Evolutionary conservation across 2,329 filamentous ascomycete species (phyloP).

Genomic region (Calonectria ilicicola): DNA sequence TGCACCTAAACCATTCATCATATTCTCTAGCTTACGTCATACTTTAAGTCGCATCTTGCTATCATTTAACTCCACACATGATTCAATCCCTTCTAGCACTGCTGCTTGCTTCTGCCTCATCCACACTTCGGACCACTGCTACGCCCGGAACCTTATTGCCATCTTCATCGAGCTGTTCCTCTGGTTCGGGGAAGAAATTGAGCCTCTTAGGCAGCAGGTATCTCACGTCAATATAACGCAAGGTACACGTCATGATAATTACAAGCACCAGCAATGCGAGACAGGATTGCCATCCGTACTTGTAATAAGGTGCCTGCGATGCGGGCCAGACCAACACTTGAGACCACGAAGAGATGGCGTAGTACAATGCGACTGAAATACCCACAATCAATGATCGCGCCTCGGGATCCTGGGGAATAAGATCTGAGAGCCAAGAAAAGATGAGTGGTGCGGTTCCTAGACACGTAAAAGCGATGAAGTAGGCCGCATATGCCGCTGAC

Average conservation of each 20-base stretch:
- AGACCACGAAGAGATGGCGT: constrained; percentile 23
- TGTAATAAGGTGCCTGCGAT: constrained; percentile 26
- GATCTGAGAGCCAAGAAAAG: constrained; percentile 36
- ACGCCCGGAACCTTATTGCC: background rate
- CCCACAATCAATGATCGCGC: constrained; percentile 21
- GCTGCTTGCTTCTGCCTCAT: background rate
- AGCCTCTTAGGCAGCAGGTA: constrained; percentile 12
- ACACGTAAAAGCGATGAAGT: constrained; percentile 58
- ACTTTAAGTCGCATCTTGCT: background rate
- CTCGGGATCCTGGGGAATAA: constrained; percentile 26
- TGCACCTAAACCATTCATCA: background rate
- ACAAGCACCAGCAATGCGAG: constrained; percentile 19
- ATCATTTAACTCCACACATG: background rate
- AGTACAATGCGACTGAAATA: constrained; percentile 20
- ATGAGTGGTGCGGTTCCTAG: constrained; percentile 61
- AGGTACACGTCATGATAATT: constrained; percentile 18
- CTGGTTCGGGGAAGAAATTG: background rate
- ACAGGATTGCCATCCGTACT: constrained; percentile 23
- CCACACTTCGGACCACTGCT: background rate
- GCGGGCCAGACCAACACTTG: constrained; percentile 27
- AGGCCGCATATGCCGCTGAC: constrained; percentile 62
- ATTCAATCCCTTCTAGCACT: background rate
- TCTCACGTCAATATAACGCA: constrained; percentile 21
- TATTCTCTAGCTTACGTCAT: background rate
- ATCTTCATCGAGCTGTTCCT: background rate